Base-by-base conservation (phyloP, 148 eudicot species). In the Fagopyrum esculentum region DNA sequence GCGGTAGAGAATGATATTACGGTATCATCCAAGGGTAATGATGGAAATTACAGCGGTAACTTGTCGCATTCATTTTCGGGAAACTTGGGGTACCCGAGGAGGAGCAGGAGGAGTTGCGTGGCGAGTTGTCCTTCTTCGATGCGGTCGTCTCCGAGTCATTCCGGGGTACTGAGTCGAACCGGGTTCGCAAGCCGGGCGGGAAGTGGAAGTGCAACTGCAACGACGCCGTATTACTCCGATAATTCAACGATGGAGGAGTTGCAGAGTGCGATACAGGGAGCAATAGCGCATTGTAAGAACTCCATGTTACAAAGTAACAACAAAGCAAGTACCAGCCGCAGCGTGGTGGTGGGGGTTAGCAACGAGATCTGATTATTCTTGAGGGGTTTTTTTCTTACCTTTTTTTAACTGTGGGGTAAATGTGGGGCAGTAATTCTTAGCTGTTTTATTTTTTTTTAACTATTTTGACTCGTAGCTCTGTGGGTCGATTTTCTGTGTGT, bases 191-290 rank as follows among this genome's bases (percentile, higher is more conserved):
- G 80, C 69, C 72, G 72, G 46, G 7, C 72, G 35, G 46, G 72
- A 73, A 8, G 50, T 1, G 71, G 70, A 6, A 26, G 43, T 50
- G n/a, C 22, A 11, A 19, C 29, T 6, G n/a, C 76, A 71, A 52
- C 83, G 75, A 47, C 76, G 10, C 69, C 45, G 44, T 29, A 16
- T 22, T 76, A 78, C 15, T 59, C 80, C 4, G 87, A 82, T 29
- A 52, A 83, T 2, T 91, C 98, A 0, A 85, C 97, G 0, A 91
- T 91, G 93, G 98, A 91, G 64, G 98, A 94, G 88, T 74, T 94
- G 69, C 98, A 94, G 81, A 91, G 86, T 61, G 98, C 98, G 1
- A 91, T 94, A 5, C 97, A 94, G 76, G 98, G 98, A 6, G 98
- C 98, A 0, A 94, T 94, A 30, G 91, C 93, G 12, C 97, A 94